Evolutionary conservation across 2,329 filamentous ascomycete species (phyloP).

Genomic region (Cytospora schulzeri): DNA sequence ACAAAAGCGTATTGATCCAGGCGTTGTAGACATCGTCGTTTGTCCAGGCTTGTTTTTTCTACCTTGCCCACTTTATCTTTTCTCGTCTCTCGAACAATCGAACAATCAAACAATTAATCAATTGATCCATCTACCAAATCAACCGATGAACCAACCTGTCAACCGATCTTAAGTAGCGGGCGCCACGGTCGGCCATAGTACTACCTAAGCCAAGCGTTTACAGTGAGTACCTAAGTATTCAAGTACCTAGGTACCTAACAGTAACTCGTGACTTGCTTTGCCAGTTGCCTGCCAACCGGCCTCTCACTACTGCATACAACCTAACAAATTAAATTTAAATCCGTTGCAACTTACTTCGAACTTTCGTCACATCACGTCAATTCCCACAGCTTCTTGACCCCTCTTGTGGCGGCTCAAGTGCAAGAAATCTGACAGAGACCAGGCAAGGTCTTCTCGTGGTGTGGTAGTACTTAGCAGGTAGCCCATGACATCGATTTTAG

Average conservation of each 20-base stretch:
- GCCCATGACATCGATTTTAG: conserved; percentile 8
- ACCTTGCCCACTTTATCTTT: background rate
- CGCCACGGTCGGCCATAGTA: background rate
- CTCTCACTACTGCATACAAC: background rate
- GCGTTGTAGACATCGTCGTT: background rate
- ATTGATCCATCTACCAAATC: background rate
- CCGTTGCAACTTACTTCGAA: background rate
- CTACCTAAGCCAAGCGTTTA: too few species aligned
- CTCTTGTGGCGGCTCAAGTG: background rate
- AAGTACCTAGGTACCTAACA: background rate
- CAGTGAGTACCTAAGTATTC: background rate
- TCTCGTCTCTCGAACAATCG: background rate
- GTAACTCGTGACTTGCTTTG: background rate
- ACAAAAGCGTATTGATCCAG: background rate
- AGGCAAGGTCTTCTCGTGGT: background rate
- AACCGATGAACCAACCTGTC: background rate
- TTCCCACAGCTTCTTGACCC: background rate
- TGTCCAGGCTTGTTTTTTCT: background rate
- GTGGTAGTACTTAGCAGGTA: background rate
- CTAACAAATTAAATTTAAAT: background rate
- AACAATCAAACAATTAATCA: background rate
- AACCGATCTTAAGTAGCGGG: background rate
- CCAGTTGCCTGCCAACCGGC: background rate
- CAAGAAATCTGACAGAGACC: background rate
- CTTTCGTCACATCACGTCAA: background rate